Evolutionary conservation across 805 yeast genomes (phyloP), one percentile per base, ranked within the genome.

Genomic region (Lipomyces spencermartinsiae): DNA sequence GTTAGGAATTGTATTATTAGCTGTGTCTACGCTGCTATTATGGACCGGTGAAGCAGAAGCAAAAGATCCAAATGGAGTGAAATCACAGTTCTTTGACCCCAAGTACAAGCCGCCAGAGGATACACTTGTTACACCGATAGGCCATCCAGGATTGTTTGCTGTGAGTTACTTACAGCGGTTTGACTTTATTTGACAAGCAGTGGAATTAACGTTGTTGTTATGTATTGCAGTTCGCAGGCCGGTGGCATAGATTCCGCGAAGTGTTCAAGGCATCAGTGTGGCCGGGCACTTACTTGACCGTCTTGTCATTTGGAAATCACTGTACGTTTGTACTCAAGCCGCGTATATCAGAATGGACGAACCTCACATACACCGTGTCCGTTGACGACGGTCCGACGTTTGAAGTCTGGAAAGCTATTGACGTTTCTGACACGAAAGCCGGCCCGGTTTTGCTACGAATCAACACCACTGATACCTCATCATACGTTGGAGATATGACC

Each of bases 201-300:
- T n/a, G 49, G 22, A 43, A 43, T 19, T 43, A 43, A 31, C 19
- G 16, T n/a, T 10, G 16, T 29, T 9, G 6, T 14, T 25, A 37
- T 49, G 5, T 3, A n/a, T 29, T 16, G 12, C 51, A 68, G 72
- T 69, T 69, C 63, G 39, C 72, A 2, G 72, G 72, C 8, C 57
- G 72, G 51, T 69, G 72, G 72, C 68, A 66, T 56, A 62, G 72
- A 12, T 61, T 62, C 58, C 65, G 71, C 31, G 68, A 69, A 4
- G 56, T 63, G 9, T 68, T 46, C 59, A 69, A 67, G 55, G 71
- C 72, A 8, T 46, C 69, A 8, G 56, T 64, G 22, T 69, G 72
- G 72, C 72, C 72, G n/a, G 72, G 72, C 34, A 68, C 69, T 9
- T 69, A 60, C 55, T 56, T 69, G 35, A 69, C 72, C 1, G 59